Conservation (phyloP, 2,329 filamentous ascomycete genomes). For the Ambrosiella xylebori region DNA sequence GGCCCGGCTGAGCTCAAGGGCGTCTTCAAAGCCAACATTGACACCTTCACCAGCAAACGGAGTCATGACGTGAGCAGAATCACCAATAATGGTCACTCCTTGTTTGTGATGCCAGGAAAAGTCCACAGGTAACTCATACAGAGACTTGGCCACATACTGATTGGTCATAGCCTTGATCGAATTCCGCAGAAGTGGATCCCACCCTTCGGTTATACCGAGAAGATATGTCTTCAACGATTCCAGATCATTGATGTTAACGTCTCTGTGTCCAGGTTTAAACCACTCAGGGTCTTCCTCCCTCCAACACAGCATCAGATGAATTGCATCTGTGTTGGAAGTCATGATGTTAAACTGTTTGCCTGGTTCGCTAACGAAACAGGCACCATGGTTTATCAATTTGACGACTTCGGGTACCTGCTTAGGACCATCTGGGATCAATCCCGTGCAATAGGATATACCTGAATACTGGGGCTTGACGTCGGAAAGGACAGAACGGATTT, state of each 20-base stretch:
- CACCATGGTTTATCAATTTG: not conserved
- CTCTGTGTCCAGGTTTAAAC: not conserved
- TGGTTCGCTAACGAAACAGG: not conserved
- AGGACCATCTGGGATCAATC: not conserved
- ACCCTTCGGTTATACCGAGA: not conserved
- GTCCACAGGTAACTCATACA: slow-evolving; percentile 37
- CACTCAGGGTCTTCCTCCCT: not conserved
- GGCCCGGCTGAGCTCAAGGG: slow-evolving; percentile 28
- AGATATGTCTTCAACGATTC: not conserved
- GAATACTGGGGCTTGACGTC: slow-evolving; percentile 27
- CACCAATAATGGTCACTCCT: slow-evolving; percentile 38
- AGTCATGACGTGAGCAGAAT: slow-evolving; percentile 43
- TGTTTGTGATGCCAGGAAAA: slow-evolving; percentile 28
- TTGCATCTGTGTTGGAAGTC: not conserved
- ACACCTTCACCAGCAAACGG: slow-evolving; percentile 42
- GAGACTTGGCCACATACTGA: slow-evolving; percentile 24
- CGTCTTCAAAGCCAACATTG: slow-evolving; percentile 39
- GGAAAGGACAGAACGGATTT: slow-evolving; percentile 21
- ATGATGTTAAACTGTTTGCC: not conserved
- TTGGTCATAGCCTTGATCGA: not conserved
- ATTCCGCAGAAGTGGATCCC: not conserved
- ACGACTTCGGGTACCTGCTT: not conserved
- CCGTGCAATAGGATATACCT: slow-evolving; percentile 16
- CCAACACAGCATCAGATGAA: not conserved
- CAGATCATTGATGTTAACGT: not conserved